Evolutionary conservation across 495 filamentous ascomycete genomes (phyloP), one percentile per base, ranked within the genome.

Genomic region (Staphylotrichum longicolle): DNA sequence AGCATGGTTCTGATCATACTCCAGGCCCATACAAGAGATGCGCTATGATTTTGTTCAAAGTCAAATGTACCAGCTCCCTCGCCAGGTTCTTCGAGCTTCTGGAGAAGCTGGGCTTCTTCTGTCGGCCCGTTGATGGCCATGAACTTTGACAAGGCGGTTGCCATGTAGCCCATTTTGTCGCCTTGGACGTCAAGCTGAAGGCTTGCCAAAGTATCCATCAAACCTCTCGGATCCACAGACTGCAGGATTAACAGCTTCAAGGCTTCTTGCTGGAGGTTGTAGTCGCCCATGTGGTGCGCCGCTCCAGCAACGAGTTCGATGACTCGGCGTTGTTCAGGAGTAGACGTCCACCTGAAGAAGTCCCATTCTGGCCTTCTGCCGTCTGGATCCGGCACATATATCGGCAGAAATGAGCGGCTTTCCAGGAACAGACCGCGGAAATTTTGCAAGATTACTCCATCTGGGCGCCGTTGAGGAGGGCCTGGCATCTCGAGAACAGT

Each of bases 121-220:
- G 20, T 44, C 5, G 5, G 30, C 1, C 30, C 51, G 8, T 7
- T 44, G 11, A 46, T 50, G 4, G 51, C 45, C 11, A 67, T 51
- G 47, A 67, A 67, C 15, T 57, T 69, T 3, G 64, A 67, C 4
- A 69, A 34, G 37, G 61, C 67, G 3, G 67, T 69, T 9, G 46
- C 20, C 3, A 67, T 35, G 35, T 55, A 67, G 3, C 64, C 64
- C 32, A 65, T 58, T 30, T 39, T 69, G 54, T 69, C 67, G 12
- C 54, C 65, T 49, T 67, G 67, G 4, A 30, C 37, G 7, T 65
- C 60, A 0, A 67, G 42, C 42, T 69, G 67, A 1, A 67, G 33
- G 7, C 30, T 51, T 5, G 45, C 51, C 6, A 69, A 62, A 8
- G 34, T 15, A 11, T 62, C 56, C 51, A 69, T 62, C 34, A 42